Evolutionary conservation across 1,139 yeast species (phyloP), one percentile per base, ranked within the genome.

Genomic region (Candida dubliniensis): DNA sequence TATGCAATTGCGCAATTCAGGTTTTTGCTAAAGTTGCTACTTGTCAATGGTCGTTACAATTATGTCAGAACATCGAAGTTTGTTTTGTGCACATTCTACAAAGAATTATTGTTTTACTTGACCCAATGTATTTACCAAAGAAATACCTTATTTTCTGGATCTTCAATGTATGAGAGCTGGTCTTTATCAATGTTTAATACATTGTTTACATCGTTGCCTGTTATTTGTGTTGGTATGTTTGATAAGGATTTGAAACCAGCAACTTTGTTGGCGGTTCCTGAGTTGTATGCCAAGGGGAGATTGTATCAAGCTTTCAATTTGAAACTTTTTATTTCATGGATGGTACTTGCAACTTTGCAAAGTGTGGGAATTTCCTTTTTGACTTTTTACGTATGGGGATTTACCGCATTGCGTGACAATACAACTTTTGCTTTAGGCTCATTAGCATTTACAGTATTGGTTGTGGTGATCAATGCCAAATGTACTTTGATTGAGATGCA

Each of bases 131-230:
- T 90, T 31, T 95, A 81, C 63, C 99, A 95, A 63, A 71, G 96
- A 47, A 81, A 85, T 58, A 84, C 96, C 0, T 71, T 90, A 68
- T 95, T 88, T 63, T 88, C 98, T 0, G 99, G 99, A 2, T 84
- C 96, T 0, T 89, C 97, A 0, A 67, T 91, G 56, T 93, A 89
- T 61, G 99, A 95, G 61, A 84, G 91, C 42, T 91, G 98, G 97
- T 91, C 98, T 1, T 73, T 93, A 50, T 87, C 98, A 1, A 90
- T 95, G 97, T 95, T 87, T 68, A 95, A 93, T 62, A 93, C 99
- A 0, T 74, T 95, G 51, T 95, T 95, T 67, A 93, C 99, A 0
- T 88, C 97, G 0, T 71, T 95, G 42, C 93, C 97, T 0, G 99
- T 93, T 2, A 62, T 93, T 38, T 87, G 96, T 57, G 74, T 95